Evolutionary conservation across 352 stramenopile species (phyloP).

Genomic region (Pythium diclinum): DNA sequence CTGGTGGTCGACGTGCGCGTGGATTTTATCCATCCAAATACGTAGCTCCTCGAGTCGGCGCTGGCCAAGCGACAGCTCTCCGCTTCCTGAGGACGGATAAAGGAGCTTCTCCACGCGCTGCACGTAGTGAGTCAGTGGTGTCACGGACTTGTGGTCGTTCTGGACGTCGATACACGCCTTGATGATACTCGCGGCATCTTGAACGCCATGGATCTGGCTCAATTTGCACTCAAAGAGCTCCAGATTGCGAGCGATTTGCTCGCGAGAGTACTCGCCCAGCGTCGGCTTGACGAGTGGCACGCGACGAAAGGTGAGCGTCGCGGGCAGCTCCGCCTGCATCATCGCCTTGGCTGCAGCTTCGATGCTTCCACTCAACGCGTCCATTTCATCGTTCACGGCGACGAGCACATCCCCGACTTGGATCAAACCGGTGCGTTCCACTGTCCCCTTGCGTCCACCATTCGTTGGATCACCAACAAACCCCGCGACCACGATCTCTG

Average conservation of each 20-base stretch:
- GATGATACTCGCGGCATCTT: conserved; percentile 53
- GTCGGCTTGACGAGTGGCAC: conserved; percentile 37
- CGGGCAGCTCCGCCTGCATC: conserved; percentile 37
- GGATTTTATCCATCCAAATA: conserved; percentile 51
- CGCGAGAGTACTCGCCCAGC: conserved; percentile 56
- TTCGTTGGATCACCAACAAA: conserved; percentile 36
- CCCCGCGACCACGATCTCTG: conserved; percentile 46
- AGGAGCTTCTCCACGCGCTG: conserved; percentile 52
- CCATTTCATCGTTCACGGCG: conserved; percentile 52
- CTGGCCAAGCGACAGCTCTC: conserved; percentile 2
- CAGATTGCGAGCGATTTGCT: conserved; percentile 58
- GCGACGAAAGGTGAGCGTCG: conserved; percentile 54
- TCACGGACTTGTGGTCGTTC: conserved; percentile 35
- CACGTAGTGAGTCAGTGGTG: conserved; percentile 47
- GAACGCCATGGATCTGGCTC: conserved; percentile 26
- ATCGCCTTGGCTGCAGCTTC: conserved; percentile 40
- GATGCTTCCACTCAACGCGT: conserved; percentile 38
- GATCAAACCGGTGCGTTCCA: conserved; percentile 45
- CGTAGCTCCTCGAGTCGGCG: conserved; percentile 40
- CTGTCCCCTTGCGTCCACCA: conserved; percentile 24
- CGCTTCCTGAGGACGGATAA: conserved; percentile 22
- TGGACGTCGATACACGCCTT: conserved; percentile 54
- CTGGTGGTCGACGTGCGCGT: conserved; percentile 40
- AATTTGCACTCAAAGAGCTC: conserved; percentile 40
- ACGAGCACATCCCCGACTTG: conserved; percentile 56